Base-by-base conservation (phyloP, 371 early-diverging fungal species). In the Rhizomucor miehei region DNA sequence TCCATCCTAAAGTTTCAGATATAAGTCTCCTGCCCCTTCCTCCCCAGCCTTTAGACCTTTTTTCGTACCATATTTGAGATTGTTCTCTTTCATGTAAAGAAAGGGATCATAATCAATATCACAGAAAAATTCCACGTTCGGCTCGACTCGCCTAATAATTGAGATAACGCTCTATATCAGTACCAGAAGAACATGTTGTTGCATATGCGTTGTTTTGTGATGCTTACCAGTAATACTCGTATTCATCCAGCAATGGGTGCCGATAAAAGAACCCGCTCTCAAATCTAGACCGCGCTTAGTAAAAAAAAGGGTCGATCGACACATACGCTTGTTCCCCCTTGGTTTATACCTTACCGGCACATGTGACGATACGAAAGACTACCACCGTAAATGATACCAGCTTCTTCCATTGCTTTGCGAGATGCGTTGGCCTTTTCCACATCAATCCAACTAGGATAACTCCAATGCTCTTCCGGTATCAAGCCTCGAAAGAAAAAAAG, bases 101-200 rank as follows among this genome's bases (percentile, higher is more conserved):
- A 98, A 97, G 2, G 94, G 94, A 64, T 98, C 98, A 63, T 89
- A 87, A 56, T 85, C 85, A 23, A 98, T 82, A 52, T 93, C 86
- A 64, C 98, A 98, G 45, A 67, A 73, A 59, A 90, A 94, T 57
- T 84, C 66, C 16, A 94, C 93, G 41, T 81, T 88, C 0, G 98
- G 98, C 67, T 97, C 97, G 13, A 98, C 81, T 6, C 98, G 74
- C 59, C 59, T 59, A 52, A 19, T 29, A 29, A 3, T 5, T 29
- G 29, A 5, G 5, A 8, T 29, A 3, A 8, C 8, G 29, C 5
- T 29, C 29, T 5, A 29, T 29, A 8, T 3, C 29, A 29, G 29
- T 8, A 29, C 29, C 3, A 5, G 5, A 29, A 16, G 39, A 13
- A 12, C 14, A 13, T 35, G 49, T 19, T 10, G 19, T 36, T 35